Evolutionary conservation across 495 filamentous ascomycete species (phyloP).

Genomic region (Glutinoglossum americanum): DNA sequence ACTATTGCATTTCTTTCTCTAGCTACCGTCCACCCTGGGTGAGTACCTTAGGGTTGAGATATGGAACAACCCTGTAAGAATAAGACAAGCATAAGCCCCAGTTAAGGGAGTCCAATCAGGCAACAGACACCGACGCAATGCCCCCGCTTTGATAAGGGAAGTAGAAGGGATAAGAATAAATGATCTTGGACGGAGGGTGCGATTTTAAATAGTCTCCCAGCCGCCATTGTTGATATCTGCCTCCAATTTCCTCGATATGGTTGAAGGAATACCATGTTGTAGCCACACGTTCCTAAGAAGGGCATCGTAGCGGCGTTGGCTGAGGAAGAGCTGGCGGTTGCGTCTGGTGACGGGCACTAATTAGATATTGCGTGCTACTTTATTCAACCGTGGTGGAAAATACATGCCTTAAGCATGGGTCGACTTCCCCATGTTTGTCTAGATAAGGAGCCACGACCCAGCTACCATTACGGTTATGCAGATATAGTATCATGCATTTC

Average conservation of each 20-base stretch:
- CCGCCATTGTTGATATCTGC: constrained; percentile 89
- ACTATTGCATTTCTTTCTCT: too few species aligned
- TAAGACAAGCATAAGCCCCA: too few species aligned
- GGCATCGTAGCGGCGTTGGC: constrained; percentile 80
- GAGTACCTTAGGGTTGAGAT: too few species aligned
- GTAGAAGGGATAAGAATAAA: background rate
- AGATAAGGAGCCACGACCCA: constrained; percentile 81
- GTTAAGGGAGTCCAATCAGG: too few species aligned
- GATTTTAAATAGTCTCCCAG: constrained; percentile 64
- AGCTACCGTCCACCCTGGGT: too few species aligned
- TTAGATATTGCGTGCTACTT: background rate
- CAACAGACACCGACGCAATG: too few species aligned
- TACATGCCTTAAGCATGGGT: constrained; percentile 55
- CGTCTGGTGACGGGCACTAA: constrained; percentile 12
- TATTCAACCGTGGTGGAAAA: background rate
- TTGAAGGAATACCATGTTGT: constrained; percentile 65
- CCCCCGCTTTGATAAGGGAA: too few species aligned
- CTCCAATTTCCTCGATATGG: constrained; percentile 74
- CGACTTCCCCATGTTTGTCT: constrained; percentile 84
- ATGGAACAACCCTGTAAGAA: too few species aligned
- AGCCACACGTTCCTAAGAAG: constrained; percentile 76
- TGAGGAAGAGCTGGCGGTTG: constrained; percentile 64
- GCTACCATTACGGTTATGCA: constrained; percentile 60
- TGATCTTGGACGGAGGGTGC: background rate
- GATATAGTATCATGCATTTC: constrained; percentile 75